These are phyloP conservation scores for Cladosporium austrohemisphaericum DNA, from an alignment of 2,329 filamentous ascomycete species.

Conservation along the genomic window DNA sequence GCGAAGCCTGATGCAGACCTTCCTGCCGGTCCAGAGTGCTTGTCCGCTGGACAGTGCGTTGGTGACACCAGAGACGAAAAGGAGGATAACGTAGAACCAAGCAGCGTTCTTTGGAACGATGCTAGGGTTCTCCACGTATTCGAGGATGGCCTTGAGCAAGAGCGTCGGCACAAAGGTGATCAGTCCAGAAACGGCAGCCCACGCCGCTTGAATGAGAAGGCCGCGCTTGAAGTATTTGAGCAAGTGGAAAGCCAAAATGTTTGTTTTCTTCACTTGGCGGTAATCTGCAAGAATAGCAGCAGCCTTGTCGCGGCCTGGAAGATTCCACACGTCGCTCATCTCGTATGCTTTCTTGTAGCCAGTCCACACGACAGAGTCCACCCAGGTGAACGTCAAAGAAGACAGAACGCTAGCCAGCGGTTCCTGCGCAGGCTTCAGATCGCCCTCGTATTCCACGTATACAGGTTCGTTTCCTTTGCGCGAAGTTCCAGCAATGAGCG, in stretches of 20 bases:
- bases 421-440: constrained; percentile 80
- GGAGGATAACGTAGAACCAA: constrained; percentile 90
- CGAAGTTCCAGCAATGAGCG: constrained; percentile 72
- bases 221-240: constrained; percentile 77
- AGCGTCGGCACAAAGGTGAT: constrained; percentile 91
- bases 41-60: constrained; percentile 81
- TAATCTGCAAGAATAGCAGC: constrained; percentile 75
- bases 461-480: constrained; percentile 91
- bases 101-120: constrained; percentile 77
- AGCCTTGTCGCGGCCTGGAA: constrained; percentile 84
- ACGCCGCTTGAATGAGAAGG: constrained; percentile 71
- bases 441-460: constrained; percentile 81
- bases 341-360: constrained; percentile 84
- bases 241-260: constrained; percentile 73
- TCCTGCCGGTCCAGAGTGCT: constrained; percentile 88
- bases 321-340: constrained; percentile 85
- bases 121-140: constrained; percentile 84
- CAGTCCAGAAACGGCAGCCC: constrained; percentile 74
- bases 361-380: constrained; percentile 82
- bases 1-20: constrained; percentile 86
- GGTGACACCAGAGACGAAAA: constrained; percentile 77
- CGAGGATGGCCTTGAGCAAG: constrained; percentile 82
- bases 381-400: constrained; percentile 82
- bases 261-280: constrained; percentile 78
- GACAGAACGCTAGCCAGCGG: constrained; percentile 86